These are phyloP conservation scores for Trichoderma sp. DNA, from an alignment of 2,329 filamentous ascomycete genomes.

Conservation along the genomic window DNA sequence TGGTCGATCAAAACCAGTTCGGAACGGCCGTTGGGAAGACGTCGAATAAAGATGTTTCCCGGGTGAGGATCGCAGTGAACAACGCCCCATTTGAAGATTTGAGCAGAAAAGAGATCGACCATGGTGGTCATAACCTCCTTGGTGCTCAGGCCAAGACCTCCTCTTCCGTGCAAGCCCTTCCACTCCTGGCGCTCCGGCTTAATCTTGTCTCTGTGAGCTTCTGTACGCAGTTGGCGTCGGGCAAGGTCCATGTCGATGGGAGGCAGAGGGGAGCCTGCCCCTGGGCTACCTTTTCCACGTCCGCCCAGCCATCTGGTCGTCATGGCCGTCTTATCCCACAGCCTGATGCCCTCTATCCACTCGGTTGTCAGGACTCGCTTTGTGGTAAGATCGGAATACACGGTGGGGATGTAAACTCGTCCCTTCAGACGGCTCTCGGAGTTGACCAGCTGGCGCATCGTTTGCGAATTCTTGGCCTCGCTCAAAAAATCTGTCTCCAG, in stretches of 20 bases:
- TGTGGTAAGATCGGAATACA: constrained; percentile 81
- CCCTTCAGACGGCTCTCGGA: constrained; percentile 75
- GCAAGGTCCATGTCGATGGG: constrained; percentile 53
- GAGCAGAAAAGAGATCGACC: constrained; percentile 93
- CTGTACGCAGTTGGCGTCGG: constrained; percentile 52
- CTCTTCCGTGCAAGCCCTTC: constrained; percentile 71
- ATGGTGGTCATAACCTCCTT: constrained; percentile 95
- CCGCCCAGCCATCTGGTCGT: constrained; percentile 78
- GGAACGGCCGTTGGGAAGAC: constrained; percentile 76
- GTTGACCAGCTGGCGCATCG: constrained; percentile 77
- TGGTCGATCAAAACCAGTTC: constrained; percentile 97
- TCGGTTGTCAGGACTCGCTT: constrained; percentile 89
- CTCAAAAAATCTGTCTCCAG: constrained; percentile 94
- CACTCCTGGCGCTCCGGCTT: constrained; percentile 83
- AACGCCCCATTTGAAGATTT: constrained; percentile 96
- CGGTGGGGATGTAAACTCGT: constrained; percentile 84
- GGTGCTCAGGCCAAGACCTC: constrained; percentile 80
- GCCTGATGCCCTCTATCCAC: constrained; percentile 92
- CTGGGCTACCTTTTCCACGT: constrained; percentile 74
- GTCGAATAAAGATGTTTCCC: constrained; percentile 94
- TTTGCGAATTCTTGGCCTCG: constrained; percentile 85
- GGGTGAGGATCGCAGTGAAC: constrained; percentile 98
- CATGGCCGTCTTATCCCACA: constrained; percentile 90
- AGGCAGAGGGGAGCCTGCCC: constrained; percentile 68
- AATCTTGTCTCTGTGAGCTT: constrained; percentile 61